Base-by-base conservation (phyloP, 208 protist species). In the Crithidia expoeki region DNA sequence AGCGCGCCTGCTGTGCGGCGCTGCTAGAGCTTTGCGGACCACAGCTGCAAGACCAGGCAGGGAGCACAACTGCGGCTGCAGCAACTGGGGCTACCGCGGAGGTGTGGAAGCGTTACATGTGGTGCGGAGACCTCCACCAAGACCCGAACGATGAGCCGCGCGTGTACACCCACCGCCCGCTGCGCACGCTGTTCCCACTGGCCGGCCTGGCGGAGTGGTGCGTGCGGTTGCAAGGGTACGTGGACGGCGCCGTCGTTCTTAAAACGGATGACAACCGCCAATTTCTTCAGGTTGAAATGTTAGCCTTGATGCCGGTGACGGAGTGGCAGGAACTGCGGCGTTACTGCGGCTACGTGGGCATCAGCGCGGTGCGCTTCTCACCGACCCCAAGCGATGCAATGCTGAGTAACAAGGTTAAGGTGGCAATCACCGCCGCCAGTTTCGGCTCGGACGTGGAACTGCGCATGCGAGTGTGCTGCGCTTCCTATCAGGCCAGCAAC, bases 161-260 rank as follows among this genome's bases (percentile, higher is more conserved):
- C 27, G 70, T 68, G 28, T 72, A 80, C 32, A 0, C 25, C 4
- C 19, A 79, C 25, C 62, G 72, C 27, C 81, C 81, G 16, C 61
- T 90, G 62, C 77, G 79, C 55, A 77, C 66, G 2, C 32, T 90
- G 2, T 82, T 81, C 34, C 74, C 69, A n/a, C 64, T 90, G 65
- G 61, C 74, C 53, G 58, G 32, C 5, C 27, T 84, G 27, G 60
- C 82, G 23, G 6, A 61, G 55, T 19, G 47, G 21, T 47, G 46
- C 0, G 30, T 62, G 46, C 64, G 60, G 4, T 52, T 71, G n/a
- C 38, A 7, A 0, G 76, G 70, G 23, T 40, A 70, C 17, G 33
- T 81, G 34, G 42, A 62, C 0, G 51, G 66, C 2, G 56, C 63
- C 0, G 59, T 51, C 3, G 33, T 69, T 19, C 44, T 65, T 0